These are phyloP conservation scores for Cercospora zeina DNA, from an alignment of 2,329 filamentous ascomycete genomes.

Conservation along the genomic window DNA sequence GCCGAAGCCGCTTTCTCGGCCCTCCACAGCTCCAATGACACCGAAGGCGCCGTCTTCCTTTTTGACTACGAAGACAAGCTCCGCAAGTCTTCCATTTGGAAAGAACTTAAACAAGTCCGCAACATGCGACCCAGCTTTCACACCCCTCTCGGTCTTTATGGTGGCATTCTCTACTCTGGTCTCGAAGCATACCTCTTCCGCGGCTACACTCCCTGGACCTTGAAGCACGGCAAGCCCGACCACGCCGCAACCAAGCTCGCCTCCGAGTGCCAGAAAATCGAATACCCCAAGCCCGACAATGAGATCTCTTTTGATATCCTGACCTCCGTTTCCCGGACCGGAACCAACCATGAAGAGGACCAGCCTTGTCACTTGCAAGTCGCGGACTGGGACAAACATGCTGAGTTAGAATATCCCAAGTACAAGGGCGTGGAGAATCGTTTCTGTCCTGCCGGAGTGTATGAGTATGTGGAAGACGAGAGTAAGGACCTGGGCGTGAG, in stretches of 20 bases:
- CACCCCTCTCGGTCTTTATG: conserved; percentile 79
- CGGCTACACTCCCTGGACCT: conserved; percentile 85
- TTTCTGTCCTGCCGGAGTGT: conserved; percentile 96
- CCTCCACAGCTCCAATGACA: conserved; percentile 56
- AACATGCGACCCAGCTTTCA: conserved; percentile 98
- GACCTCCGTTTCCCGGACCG: conserved; percentile 90
- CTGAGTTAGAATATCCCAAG: conserved; percentile 75
- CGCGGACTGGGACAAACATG: conserved; percentile 90
- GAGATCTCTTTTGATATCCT: conserved; percentile 95
- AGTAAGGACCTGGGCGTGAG: conserved; percentile 83
- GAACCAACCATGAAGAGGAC: conserved; percentile 98
- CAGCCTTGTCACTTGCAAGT: conserved; percentile 96
- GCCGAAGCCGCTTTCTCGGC: conserved; percentile 87
- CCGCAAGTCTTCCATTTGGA: conserved; percentile 85
- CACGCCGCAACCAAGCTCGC: conserved; percentile 76
- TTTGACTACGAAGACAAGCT: conserved; percentile 92
- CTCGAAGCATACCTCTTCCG: conserved; percentile 86
- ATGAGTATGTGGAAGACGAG: conserved; percentile 94
- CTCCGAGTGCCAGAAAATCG: conserved; percentile 80
- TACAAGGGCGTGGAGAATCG: conserved; percentile 94
- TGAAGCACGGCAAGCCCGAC: conserved; percentile 80
- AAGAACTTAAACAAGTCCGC: conserved; percentile 88
- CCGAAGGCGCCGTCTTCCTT: conserved; percentile 74
- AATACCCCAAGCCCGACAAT: conserved; percentile 95
- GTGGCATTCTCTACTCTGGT: conserved; percentile 88